A percentile compares a stretch with the other conserved stretches of the same genome.
These are phyloP conservation scores for Leucogyrophana mollusca DNA, from an alignment of 768 basidiomycete species.

Conservation along the genomic window DNA sequence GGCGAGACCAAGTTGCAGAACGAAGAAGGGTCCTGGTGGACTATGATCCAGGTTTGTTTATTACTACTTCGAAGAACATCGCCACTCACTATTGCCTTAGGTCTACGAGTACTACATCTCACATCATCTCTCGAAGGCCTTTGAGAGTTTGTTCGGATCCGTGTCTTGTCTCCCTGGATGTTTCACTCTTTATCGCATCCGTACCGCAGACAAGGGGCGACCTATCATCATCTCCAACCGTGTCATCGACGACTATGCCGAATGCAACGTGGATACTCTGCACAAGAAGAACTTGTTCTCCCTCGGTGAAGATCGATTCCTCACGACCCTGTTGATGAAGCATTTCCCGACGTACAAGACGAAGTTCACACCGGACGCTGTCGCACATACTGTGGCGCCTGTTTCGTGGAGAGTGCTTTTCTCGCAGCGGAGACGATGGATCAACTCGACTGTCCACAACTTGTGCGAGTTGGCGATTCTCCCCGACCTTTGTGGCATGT, in stretches of 20 bases:
- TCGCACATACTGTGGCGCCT: conserved; percentile 62
- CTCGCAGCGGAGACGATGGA: conserved; percentile 71
- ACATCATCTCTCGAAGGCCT: conserved; percentile 65
- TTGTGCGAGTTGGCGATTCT: conserved; percentile 62
- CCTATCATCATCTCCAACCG: conserved; percentile 72
- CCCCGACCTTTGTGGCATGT: conserved; percentile 65
- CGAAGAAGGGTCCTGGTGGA: conserved; percentile 71
- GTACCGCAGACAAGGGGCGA: conserved; percentile 70
- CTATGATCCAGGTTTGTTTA: conserved; percentile 64
- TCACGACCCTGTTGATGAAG: conserved; percentile 68
- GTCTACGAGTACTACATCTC: conserved; percentile 73
- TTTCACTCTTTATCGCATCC: conserved; percentile 69
- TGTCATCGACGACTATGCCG: conserved; percentile 69
- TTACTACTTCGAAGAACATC: not conserved
- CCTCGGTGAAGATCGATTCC: conserved; percentile 70
- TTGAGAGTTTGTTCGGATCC: conserved; percentile 67
- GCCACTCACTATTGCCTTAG: conserved; percentile 24
- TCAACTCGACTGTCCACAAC: conserved; percentile 73
- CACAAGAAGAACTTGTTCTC: conserved; percentile 73
- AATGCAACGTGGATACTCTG: conserved; percentile 62
- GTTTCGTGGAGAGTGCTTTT: conserved; percentile 61
- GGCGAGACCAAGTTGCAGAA: conserved; percentile 70
- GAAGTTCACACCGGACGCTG: conserved; percentile 65
- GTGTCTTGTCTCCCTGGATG: conserved; percentile 75
- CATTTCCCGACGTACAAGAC: conserved; percentile 70